These are phyloP conservation scores for Scleroderma citrinum DNA, from an alignment of 768 basidiomycete species.

Conservation along the genomic window DNA sequence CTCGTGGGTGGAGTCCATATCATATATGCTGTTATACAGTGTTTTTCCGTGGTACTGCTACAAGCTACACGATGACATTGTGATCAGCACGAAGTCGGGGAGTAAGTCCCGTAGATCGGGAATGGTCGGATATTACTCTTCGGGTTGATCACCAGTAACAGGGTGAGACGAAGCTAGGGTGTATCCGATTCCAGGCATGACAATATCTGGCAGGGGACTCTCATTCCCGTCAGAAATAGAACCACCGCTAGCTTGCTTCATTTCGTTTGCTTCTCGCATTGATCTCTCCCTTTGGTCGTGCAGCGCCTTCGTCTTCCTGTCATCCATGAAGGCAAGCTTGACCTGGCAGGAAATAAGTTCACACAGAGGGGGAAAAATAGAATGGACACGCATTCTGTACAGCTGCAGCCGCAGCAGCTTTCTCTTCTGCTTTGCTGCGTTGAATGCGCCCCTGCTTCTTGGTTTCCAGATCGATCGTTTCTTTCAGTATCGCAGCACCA, in stretches of 20 bases:
- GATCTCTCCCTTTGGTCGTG: slow-evolving; percentile 57
- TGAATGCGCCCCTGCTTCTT: slow-evolving; percentile 42
- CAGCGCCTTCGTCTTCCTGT: slow-evolving; percentile 53
- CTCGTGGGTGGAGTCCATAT: too few species aligned
- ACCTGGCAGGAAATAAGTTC: slow-evolving; percentile 39
- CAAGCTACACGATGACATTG: neutral
- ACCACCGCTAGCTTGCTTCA: slow-evolving; percentile 1
- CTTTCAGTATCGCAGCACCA: slow-evolving; percentile 61
- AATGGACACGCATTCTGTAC: slow-evolving; percentile 45
- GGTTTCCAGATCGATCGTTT: slow-evolving; percentile 49
- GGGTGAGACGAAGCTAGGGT: slow-evolving; percentile 9
- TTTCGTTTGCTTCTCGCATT: slow-evolving; percentile 37
- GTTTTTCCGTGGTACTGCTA: slow-evolving; percentile 17
- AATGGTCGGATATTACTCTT: neutral
- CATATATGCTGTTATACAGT: neutral
- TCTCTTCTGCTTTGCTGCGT: slow-evolving; percentile 49
- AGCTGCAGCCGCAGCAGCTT: slow-evolving; percentile 48
- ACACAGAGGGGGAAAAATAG: neutral
- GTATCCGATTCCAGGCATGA: slow-evolving; percentile 25
- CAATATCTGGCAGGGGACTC: neutral
- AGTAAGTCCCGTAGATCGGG: slow-evolving; percentile 7
- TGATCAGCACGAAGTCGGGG: slow-evolving; percentile 9
- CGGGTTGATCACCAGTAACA: slow-evolving; percentile 4
- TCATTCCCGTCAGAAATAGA: too few species aligned
- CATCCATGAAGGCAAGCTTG: slow-evolving; percentile 75